Evolutionary conservation across 2,329 filamentous ascomycete genomes (phyloP), one percentile per base, ranked within the genome.

Genomic region (Gliomastix tumulicola): DNA sequence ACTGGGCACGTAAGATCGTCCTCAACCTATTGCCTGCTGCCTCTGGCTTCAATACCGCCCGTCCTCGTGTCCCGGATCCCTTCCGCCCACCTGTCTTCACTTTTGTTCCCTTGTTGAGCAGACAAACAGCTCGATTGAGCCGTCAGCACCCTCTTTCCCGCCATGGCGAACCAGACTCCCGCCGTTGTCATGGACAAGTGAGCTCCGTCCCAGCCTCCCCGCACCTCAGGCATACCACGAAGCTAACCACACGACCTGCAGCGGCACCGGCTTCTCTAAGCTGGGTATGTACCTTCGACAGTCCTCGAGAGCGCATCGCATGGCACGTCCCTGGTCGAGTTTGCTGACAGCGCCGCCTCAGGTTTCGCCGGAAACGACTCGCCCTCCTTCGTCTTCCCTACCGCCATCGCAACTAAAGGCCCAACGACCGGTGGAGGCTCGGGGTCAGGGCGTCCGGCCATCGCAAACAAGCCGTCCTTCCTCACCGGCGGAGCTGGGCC

Each of bases 161-260:
- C 41, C 51, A 98, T 98, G 92, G 90, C 92, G 60, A 84, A 85
- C 71, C 90, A 97, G 80, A 97, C 92, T 62, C 92, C 92, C 56
- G 92, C 92, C 86, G 92, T 98, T 96, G 92, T 98, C 88, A 98
- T 98, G 90, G 92, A 98, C 92, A 98, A 98, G 92, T 96, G 83
- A 69, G 88, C 76, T 55, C 44, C 61, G 55, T 47, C 51, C 55
- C 52, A 45, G 41, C 41, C 38, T 34, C 37, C 32, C 50, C 57
- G 46, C 49, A 54, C 41, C 48, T 42, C 43, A 43, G 30, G 40
- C 48, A 44, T 42, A 48, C 39, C 37, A 47, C 38, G 17, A 32
- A 51, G 48, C 49, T 59, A 55, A 63, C 53, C 37, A 46, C 43
- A 49, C 22, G 49, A 44, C 52, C 51, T 54, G 43, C 65, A 98